Evolutionary conservation across 805 yeast species (phyloP), one percentile per base, ranked within the genome.

Genomic region (Danielia oregonensis): DNA sequence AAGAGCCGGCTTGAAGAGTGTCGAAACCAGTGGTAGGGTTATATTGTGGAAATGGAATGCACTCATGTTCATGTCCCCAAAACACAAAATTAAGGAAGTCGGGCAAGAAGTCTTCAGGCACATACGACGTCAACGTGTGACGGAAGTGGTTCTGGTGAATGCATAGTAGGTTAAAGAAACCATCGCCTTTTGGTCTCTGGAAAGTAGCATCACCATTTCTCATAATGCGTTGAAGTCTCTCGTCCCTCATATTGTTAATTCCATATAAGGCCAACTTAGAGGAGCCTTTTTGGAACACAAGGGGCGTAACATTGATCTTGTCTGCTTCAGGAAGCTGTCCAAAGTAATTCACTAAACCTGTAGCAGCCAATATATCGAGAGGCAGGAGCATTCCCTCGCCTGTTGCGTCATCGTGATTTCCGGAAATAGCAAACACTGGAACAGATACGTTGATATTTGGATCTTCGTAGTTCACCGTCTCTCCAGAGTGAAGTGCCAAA

Each of bases 61-160:
- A 87, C 54, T 93, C 97, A 59, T 93, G 98, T 55, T 93, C 98
- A 58, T 93, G 98, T 12, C 98, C 98, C 98, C 98, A 93, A 2
- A 89, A 63, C 0, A 93, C 80, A 37, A 91, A 66, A 52, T 93
- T 88, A 30, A 93, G 51, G 53, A 89, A 88, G 6, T 71, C 65
- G 0, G 97, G 98, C 16, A 93, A 61, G 47, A 85, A 83, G 34
- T 70, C 72, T 44, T 89, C 97, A 5, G 97, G 97, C 4, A 93
- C 65, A 44, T 83, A 83, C 4, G 86, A 79, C 0, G 94, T 85
- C 28, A 78, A 78, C 1, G 94, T 76, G 49, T 89, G 89, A 4
- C 82, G 78, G 2, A 79, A 73, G 53, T 86, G 96, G 59, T 93
- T 93, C 59, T 93, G 98, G 58, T 93, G 98, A 6, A 93, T 82